Evolutionary conservation across 495 filamentous ascomycete species (phyloP).

Genomic region (Aspergillus conjunctus): DNA sequence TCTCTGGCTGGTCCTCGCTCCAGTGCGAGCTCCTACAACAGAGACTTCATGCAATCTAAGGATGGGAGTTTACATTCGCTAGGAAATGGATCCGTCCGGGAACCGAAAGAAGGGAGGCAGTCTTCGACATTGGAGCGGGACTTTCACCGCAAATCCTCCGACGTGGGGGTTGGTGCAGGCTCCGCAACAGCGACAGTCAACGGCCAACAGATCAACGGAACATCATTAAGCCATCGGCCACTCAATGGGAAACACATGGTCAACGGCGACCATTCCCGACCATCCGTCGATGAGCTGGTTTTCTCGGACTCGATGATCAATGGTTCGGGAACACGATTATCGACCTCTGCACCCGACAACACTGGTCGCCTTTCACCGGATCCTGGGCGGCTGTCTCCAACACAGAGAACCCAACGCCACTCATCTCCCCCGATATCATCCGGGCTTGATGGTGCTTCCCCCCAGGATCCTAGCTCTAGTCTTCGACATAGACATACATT

Average conservation of each 20-base stretch:
- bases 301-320: slow-evolving; percentile 33
- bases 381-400: slow-evolving; percentile 41
- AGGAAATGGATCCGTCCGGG: slow-evolving; percentile 47
- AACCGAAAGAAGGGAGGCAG: slow-evolving; percentile 43
- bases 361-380: slow-evolving; percentile 43
- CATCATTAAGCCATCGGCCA: slow-evolving; percentile 28
- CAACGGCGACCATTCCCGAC: slow-evolving; percentile 45
- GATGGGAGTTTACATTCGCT: slow-evolving; percentile 57
- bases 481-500: slow-evolving; percentile 86
- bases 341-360: slow-evolving; percentile 41
- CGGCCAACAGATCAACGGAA: slow-evolving; percentile 41
- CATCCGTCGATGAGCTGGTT: slow-evolving; percentile 38
- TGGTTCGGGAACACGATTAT: slow-evolving; percentile 34
- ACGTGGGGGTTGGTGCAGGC: slow-evolving; percentile 36
- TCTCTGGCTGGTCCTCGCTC: slow-evolving; percentile 51
- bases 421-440: slow-evolving; percentile 73
- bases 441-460: slow-evolving; percentile 39
- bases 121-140: slow-evolving; percentile 40
- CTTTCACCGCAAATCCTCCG: slow-evolving; percentile 33
- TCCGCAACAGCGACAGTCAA: slow-evolving; percentile 34
- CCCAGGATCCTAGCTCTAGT: slow-evolving; percentile 42
- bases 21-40: slow-evolving; percentile 53
- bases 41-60: slow-evolving; percentile 51
- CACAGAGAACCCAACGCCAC: slow-evolving; percentile 61
- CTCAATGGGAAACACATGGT: slow-evolving; percentile 39